Percentiles rank a stretch among this genome's conserved stretches.
phyloP scores from a whole-genome alignment of 495 filamentous ascomycete species.

The Neurospora hispaniola region DNA sequence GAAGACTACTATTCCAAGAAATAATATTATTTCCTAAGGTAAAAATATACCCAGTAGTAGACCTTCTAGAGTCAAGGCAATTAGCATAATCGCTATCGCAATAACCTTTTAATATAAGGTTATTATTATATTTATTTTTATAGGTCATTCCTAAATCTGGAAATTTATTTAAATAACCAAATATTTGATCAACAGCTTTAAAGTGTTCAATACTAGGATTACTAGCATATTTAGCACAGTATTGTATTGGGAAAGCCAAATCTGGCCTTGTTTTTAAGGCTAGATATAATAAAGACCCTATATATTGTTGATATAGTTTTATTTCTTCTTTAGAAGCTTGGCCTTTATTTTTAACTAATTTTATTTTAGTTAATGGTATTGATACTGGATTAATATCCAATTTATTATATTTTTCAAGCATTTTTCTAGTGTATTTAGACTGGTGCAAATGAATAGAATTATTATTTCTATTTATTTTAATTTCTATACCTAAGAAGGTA shows the following conservation, averaged over 20 bases:
- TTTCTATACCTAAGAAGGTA: background rate
- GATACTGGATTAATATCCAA: background rate
- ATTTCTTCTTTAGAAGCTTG: background rate
- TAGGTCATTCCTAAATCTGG: no score
- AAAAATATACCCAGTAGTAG: no score
- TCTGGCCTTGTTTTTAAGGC: slow-evolving; percentile 3
- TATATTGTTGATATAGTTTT: background rate
- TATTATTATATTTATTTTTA: no score
- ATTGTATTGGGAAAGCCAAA: background rate
- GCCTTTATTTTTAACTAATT: background rate
- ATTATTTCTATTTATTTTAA: background rate
- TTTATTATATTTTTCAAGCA: background rate
- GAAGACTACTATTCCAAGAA: no score
- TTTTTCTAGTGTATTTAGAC: background rate
- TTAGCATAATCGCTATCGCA: no score
- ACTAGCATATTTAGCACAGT: background rate
- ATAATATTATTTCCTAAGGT: no score
- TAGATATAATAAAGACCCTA: slow-evolving; percentile 1
- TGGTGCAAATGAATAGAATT: background rate
- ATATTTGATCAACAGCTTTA: no score
- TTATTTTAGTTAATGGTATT: background rate
- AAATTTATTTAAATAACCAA: no score
- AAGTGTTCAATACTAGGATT: background rate
- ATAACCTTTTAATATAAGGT: no score
- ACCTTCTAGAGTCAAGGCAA: no score